Percentiles rank a stretch among this genome's conserved stretches.
phyloP scores from a whole-genome alignment of 306 rosid species.

The peach (Prunus persica) region DNA sequence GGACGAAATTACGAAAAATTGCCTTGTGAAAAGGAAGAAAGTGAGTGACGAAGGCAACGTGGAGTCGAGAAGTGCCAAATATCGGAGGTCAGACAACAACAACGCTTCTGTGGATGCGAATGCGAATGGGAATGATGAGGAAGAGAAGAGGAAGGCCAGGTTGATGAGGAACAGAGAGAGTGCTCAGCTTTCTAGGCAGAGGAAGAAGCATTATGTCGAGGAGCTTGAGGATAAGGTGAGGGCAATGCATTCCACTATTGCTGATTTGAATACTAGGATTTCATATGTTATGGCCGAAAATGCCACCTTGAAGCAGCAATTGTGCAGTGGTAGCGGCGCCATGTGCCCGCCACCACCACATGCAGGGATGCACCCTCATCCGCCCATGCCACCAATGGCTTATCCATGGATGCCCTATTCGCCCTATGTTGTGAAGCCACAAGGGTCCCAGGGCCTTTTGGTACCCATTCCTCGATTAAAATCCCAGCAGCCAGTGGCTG shows the following conservation, averaged over 20 bases:
- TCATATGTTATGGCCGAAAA: slow-evolving; percentile 81
- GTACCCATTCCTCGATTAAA: slow-evolving; percentile 90
- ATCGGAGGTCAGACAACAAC: slow-evolving; percentile 34
- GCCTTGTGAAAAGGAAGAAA: slow-evolving; percentile 76
- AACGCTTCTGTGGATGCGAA: slow-evolving; percentile 21
- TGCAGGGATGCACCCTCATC: slow-evolving; percentile 74
- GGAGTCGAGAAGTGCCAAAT: slow-evolving; percentile 59
- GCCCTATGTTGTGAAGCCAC: slow-evolving; percentile 72
- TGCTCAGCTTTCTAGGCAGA: slow-evolving; percentile 97
- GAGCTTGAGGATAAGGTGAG: slow-evolving; percentile 94
- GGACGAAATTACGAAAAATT: slow-evolving; percentile 33
- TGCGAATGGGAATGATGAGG: slow-evolving; percentile 40
- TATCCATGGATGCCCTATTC: slow-evolving; percentile 83
- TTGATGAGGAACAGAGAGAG: slow-evolving; percentile 94
- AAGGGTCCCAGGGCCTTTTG: slow-evolving; percentile 85
- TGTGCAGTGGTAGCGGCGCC: slow-evolving; percentile 53
- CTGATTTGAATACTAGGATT: slow-evolving; percentile 72
- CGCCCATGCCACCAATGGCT: slow-evolving; percentile 61
- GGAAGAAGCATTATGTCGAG: slow-evolving; percentile 94
- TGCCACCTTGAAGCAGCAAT: slow-evolving; percentile 76
- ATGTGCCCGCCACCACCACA: slow-evolving; percentile 52
- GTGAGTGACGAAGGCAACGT: slow-evolving; percentile 40
- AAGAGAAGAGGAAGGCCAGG: slow-evolving; percentile 69
- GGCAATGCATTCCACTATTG: slow-evolving; percentile 71
- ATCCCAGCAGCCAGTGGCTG: slow-evolving; percentile 54